Base-by-base conservation (phyloP, 441 rosid genomes). In the Adansonia grandidieri region DNA sequence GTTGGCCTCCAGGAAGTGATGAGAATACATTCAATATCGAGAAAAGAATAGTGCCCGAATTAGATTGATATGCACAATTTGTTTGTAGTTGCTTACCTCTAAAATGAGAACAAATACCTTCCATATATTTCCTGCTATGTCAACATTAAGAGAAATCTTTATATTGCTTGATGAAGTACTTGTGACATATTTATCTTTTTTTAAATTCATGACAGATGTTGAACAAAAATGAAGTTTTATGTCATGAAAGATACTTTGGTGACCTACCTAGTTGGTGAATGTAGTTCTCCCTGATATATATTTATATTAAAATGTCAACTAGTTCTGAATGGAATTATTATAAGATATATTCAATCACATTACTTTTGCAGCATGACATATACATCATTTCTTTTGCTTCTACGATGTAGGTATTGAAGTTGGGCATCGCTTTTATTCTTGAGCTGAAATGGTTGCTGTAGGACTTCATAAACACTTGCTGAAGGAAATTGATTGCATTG, bases 391-490 rank as follows among this genome's bases (percentile, higher is more conserved):
- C 24, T 54, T 76, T 68, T 14, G 71, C 67, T 80, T 48, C 51
- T 71, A 71, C 63, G 67, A 6, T 80, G 75, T 78, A 88, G 91
- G 86, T 63, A 74, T 84, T 73, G 50, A 58, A 62, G 87, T 82
- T 73, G 89, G 88, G 78, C 79, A 78, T 51, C 72, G 64, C 71
- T 86, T 88, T 57, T 82, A 53, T 78, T 86, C 87, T 70, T 81
- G 81, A 15, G 80, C 80, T 73, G 88, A 88, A 74, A 80, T 88
- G 85, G 81, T 80, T 53, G 87, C 82, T 7, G 50, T 80, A 28
- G 91, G 88, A 58, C 80, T 88, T 80, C 83, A 53, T 67, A 77
- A 83, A 54, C 80, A 63, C 37, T 79, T 83, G 85, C 20, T 71
- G 79, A 80, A 68, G 62, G 62, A 85, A 79, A 79, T 79, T 74